Conservation (phyloP, 2,329 filamentous ascomycete species). For the Monosporascus sp. region DNA sequence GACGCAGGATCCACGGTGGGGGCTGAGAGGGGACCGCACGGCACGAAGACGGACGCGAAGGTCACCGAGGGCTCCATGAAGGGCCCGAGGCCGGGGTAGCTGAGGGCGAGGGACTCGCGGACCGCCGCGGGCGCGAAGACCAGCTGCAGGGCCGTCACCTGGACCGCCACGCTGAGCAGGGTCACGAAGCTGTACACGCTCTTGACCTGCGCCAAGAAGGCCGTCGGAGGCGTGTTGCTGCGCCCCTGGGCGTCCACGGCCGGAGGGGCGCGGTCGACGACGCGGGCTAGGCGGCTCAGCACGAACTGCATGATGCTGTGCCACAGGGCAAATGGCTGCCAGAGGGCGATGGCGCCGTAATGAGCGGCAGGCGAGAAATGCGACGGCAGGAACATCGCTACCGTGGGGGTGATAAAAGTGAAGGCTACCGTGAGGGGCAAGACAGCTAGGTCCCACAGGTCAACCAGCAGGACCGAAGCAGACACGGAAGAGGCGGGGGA, state of each 20-base stretch:
- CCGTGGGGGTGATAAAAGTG: background rate
- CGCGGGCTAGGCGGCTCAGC: background rate
- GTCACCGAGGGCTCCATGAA: background rate
- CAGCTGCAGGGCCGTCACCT: background rate
- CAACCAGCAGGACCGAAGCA: background rate
- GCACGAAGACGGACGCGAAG: background rate
- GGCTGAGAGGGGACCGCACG: background rate
- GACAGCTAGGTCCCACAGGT: background rate
- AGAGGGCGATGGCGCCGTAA: background rate
- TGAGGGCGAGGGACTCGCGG: background rate
- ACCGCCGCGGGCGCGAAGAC: background rate
- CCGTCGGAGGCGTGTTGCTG: background rate
- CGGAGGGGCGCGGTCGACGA: background rate
- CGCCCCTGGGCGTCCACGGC: background rate
- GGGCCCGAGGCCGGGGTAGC: background rate
- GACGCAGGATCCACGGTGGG: background rate
- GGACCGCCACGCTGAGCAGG: background rate
- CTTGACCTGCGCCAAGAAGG: background rate
- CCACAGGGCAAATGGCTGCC: background rate
- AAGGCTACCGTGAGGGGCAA: background rate
- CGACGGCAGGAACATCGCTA: background rate
- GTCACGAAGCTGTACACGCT: background rate
- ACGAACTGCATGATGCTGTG: background rate
- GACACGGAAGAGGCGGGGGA: background rate
- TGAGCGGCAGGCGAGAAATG: background rate